Evolutionary conservation across 768 basidiomycete species (phyloP).

Genomic region (Boletus rubescentipes): DNA sequence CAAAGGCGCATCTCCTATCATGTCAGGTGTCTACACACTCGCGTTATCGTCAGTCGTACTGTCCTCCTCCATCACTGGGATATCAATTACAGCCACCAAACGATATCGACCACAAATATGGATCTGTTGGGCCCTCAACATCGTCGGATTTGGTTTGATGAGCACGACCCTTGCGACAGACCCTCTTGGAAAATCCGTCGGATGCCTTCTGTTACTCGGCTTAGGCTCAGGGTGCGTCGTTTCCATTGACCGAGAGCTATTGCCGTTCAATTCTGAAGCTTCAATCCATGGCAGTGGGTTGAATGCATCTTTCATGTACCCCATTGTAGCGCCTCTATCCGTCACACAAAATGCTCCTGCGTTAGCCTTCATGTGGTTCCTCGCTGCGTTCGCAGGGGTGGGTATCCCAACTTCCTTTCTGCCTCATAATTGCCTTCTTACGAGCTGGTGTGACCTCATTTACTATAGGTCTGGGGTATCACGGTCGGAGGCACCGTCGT

Average conservation of each 20-base stretch:
- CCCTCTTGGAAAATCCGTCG: conserved; percentile 21
- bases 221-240: not conserved
- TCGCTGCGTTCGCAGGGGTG: too few species aligned
- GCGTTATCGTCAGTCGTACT: not conserved
- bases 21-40: conserved; percentile 26
- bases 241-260: too few species aligned
- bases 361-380: too few species aligned
- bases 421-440: too few species aligned
- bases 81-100: conserved; percentile 25
- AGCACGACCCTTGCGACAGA: conserved; percentile 27
- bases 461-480: conserved; percentile 44
- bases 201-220: not conserved
- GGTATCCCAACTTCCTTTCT: not conserved
- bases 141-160: conserved; percentile 38
- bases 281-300: too few species aligned
- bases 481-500: conserved; percentile 47
- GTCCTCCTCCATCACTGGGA: conserved; percentile 16
- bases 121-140: conserved; percentile 33
- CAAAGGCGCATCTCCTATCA: conserved; percentile 32
- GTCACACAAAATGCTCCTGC: too few species aligned
- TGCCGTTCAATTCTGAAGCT: too few species aligned
- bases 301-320: too few species aligned
- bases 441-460: too few species aligned
- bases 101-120: conserved; percentile 35
- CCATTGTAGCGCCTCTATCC: too few species aligned